These are phyloP conservation scores for Brettanomyces bruxellensis DNA, from an alignment of 805 yeast genomes.

Conservation along the genomic window DNA sequence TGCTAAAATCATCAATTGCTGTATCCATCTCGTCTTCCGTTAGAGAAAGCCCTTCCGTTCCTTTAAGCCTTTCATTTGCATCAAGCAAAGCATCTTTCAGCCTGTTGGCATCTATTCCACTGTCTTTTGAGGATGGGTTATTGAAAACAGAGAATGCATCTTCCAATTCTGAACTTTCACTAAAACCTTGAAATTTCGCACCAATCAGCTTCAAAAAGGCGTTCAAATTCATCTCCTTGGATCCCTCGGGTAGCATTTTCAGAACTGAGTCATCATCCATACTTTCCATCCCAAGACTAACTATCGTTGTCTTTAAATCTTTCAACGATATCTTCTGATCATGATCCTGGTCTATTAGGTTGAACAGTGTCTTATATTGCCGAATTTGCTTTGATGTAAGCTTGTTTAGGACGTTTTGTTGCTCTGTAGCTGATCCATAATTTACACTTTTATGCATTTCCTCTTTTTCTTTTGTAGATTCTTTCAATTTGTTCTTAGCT, in stretches of 20 bases:
- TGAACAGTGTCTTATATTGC: slow-evolving; percentile 65
- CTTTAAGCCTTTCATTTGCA: slow-evolving; percentile 37
- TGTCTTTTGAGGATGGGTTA: not conserved
- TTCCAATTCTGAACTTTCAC: slow-evolving; percentile 41
- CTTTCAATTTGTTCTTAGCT: not conserved
- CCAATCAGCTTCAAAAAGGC: slow-evolving; percentile 59
- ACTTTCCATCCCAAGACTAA: slow-evolving; percentile 39
- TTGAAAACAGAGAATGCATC: slow-evolving; percentile 52
- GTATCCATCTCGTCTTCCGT: slow-evolving; percentile 36
- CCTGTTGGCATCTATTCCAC: slow-evolving; percentile 1
- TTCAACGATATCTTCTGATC: slow-evolving; percentile 53
- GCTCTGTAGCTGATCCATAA: no score
- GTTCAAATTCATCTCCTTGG: slow-evolving; percentile 45
- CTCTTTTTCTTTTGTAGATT: not conserved
- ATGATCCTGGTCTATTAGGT: slow-evolving; percentile 72
- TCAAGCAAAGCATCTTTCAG: slow-evolving; percentile 29
- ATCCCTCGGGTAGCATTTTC: slow-evolving; percentile 36
- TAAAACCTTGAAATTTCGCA: slow-evolving; percentile 37
- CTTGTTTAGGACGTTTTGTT: slow-evolving; percentile 11
- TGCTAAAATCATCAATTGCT: slow-evolving; percentile 47
- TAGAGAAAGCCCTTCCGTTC: slow-evolving; percentile 7
- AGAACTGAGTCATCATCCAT: slow-evolving; percentile 32
- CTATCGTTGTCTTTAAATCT: slow-evolving; percentile 48
- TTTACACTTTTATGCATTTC: not conserved
- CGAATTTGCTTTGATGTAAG: slow-evolving; percentile 57